Conservation (phyloP, 2,329 filamentous ascomycete species). For the Colletotrichum godetiae region DNA sequence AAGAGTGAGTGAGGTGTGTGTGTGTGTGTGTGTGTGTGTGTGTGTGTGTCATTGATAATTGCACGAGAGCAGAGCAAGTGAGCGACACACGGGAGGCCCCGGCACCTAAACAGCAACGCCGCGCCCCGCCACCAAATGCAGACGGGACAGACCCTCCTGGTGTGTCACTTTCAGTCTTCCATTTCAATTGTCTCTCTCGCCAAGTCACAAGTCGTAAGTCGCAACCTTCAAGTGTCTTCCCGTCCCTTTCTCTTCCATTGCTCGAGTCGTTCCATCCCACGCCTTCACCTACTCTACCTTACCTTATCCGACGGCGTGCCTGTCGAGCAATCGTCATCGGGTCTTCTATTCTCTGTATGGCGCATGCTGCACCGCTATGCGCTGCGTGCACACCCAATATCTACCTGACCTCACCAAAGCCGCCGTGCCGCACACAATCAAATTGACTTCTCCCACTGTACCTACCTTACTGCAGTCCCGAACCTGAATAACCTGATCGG, state of each 20-base stretch:
- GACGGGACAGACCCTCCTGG: background rate
- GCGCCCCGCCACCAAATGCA: slow-evolving; percentile 15
- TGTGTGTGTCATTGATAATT: background rate
- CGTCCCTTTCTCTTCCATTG: background rate
- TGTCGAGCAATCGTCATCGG: background rate
- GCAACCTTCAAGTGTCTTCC: no score
- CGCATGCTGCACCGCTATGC: slow-evolving; percentile 22
- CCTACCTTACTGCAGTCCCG: background rate
- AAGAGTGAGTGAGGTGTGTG: no score
- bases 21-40: background rate
- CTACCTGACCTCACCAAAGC: background rate
- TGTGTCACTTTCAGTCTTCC: no score
- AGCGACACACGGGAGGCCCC: background rate
- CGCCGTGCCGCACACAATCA: background rate
- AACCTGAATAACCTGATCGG: slow-evolving; percentile 10
- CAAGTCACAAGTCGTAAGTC: background rate
- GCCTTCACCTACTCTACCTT: background rate
- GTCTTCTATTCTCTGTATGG: slow-evolving; percentile 6
- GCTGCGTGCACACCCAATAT: slow-evolving; percentile 11
- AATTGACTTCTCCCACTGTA: background rate
- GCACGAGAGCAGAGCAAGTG: background rate
- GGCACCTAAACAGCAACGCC: slow-evolving; percentile 14
- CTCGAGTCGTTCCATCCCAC: background rate
- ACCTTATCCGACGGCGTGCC: background rate
- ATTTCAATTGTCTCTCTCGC: background rate